Evolutionary conservation across 768 basidiomycete species (phyloP).

Genomic region (Boletus pseudopeckii): DNA sequence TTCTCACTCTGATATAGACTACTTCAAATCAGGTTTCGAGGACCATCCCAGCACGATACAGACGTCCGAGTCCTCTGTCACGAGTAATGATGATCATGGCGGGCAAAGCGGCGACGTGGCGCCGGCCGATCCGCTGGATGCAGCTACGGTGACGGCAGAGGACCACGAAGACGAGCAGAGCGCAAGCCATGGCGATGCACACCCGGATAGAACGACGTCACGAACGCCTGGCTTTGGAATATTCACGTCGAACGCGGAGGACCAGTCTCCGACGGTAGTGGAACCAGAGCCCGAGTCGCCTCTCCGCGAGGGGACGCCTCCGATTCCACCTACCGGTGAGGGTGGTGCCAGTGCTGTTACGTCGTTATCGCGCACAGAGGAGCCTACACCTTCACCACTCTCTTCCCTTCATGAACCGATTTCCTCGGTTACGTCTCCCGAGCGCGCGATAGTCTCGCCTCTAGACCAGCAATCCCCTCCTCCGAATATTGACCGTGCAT

Average conservation of each 20-base stretch:
- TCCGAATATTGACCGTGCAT: conserved; percentile 28
- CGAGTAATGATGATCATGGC: conserved; percentile 32
- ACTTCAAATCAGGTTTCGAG: conserved; percentile 29
- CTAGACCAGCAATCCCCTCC: conserved; percentile 25
- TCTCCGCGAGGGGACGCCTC: conserved; percentile 28
- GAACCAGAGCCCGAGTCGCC: conserved; percentile 13
- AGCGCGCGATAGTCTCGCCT: conserved; percentile 29
- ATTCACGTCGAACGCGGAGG: conserved; percentile 21
- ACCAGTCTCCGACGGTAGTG: conserved; percentile 20
- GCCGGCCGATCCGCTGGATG: conserved; percentile 42
- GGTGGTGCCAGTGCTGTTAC: neutral
- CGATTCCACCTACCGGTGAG: conserved; percentile 35
- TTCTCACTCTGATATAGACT: conserved; percentile 24
- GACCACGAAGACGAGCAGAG: conserved; percentile 31
- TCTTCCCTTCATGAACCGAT: conserved; percentile 11
- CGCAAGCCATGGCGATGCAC: conserved; percentile 10
- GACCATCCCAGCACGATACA: conserved; percentile 23
- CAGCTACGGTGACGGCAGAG: conserved; percentile 32
- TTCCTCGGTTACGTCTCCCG: conserved; percentile 21
- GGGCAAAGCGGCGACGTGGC: conserved; percentile 17
- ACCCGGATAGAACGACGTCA: conserved; percentile 11
- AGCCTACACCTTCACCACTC: conserved; percentile 4
- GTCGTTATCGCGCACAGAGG: conserved; percentile 17
- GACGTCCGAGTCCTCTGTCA: conserved; percentile 36
- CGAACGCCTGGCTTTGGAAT: conserved; percentile 52